Percentiles rank a stretch among this genome's conserved stretches.
Conservation (phyloP, 495 filamentous ascomycete genomes). For the Penicillium dipodomyicola region DNA sequence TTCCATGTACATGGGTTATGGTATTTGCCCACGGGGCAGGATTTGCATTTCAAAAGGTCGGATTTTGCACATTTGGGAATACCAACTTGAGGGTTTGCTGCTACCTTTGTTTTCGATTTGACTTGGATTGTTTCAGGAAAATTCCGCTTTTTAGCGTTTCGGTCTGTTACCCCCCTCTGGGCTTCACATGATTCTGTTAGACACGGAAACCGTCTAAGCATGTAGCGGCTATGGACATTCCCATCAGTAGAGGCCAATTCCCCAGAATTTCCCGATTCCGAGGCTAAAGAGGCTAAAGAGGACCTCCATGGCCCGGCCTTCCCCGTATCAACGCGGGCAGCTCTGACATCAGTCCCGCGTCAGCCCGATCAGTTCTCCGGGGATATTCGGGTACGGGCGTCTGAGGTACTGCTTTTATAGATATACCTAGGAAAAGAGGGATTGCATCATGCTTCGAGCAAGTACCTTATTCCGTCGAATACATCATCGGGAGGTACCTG, state of each 20-base stretch:
- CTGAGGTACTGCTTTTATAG: conserved; percentile 3
- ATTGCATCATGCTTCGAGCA: background rate
- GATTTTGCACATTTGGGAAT: conserved; percentile 8
- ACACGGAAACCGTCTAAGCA: background rate
- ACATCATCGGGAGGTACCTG: conserved; percentile 19
- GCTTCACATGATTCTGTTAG: background rate
- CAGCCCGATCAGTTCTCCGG: conserved; percentile 46
- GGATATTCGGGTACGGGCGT: conserved; percentile 18
- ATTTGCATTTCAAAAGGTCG: conserved; percentile 25
- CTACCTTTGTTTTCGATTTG: background rate
- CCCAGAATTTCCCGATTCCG: conserved; percentile 33
- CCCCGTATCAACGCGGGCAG: conserved; percentile 32
- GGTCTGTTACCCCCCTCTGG: background rate
- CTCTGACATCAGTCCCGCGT: conserved; percentile 52
- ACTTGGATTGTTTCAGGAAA: background rate
- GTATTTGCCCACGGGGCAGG: conserved; percentile 6
- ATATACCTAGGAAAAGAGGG: conserved; percentile 8
- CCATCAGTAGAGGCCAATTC: conserved; percentile 19
- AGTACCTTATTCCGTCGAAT: conserved; percentile 16
- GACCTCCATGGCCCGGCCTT: conserved; percentile 30
- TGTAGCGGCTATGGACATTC: conserved; percentile 28
- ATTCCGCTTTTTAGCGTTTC: background rate
- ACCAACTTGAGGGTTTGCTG: conserved; percentile 1
- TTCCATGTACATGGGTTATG: conserved; percentile 21
- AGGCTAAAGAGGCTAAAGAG: conserved; percentile 41